These are phyloP conservation scores for Gloeopeniophorella convolvens DNA, from an alignment of 768 basidiomycete species.

Conservation along the genomic window DNA sequence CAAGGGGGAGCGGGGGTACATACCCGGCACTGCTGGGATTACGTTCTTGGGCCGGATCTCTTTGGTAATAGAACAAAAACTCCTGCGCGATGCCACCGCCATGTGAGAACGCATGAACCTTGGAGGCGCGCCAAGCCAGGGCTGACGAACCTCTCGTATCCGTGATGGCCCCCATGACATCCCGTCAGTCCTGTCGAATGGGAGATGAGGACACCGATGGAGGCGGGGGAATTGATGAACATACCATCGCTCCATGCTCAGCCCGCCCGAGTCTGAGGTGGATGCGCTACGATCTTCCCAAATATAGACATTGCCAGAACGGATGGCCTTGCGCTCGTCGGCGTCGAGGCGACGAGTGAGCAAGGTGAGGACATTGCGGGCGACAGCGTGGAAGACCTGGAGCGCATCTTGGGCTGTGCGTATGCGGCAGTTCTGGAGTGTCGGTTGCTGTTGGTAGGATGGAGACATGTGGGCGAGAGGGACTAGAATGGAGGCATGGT, in stretches of 20 bases:
- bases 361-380: conserved; percentile 57
- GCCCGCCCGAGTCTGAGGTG: conserved; percentile 65
- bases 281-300: conserved; percentile 75
- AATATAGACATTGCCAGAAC: conserved; percentile 45
- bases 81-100: conserved; percentile 41
- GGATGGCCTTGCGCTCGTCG: conserved; percentile 52
- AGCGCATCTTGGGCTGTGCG: conserved; percentile 74
- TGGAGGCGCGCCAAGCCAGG: neutral
- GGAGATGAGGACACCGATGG: neutral
- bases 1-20: neutral
- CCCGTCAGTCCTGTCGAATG: conserved; percentile 51
- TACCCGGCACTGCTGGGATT: conserved; percentile 18
- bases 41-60: conserved; percentile 24
- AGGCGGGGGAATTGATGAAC: neutral
- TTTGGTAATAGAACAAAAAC: conserved; percentile 79
- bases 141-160: conserved; percentile 62
- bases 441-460: conserved; percentile 59
- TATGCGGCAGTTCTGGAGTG: conserved; percentile 65
- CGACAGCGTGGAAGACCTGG: conserved; percentile 71
- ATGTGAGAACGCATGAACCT: neutral
- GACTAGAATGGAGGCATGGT: conserved; percentile 22
- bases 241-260: conserved; percentile 72
- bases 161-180: conserved; percentile 78
- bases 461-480: conserved; percentile 19
- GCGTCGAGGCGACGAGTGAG: conserved; percentile 73